These are phyloP conservation scores for Coemansia interrupta DNA, from an alignment of 192 early-diverging fungal species.

Conservation along the genomic window DNA sequence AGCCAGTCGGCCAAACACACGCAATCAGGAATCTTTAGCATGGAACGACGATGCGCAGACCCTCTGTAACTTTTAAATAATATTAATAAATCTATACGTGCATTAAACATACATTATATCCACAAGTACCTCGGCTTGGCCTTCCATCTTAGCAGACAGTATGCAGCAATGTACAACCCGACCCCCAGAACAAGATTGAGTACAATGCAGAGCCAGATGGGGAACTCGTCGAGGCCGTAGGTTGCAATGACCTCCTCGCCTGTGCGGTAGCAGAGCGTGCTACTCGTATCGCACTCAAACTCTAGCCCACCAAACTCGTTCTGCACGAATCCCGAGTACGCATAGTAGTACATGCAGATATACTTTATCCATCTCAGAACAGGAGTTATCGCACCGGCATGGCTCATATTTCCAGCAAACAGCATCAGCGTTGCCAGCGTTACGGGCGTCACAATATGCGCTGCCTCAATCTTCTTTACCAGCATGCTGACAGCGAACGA, in stretches of 20 bases:
- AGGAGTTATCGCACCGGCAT: slow-evolving; percentile 34
- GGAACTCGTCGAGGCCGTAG: slow-evolving; percentile 25
- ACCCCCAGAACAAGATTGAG: slow-evolving; percentile 22
- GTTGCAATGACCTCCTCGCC: slow-evolving; percentile 29
- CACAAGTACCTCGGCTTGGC: slow-evolving; percentile 43
- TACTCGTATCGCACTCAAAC: slow-evolving; percentile 16
- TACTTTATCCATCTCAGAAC: slow-evolving; percentile 51
- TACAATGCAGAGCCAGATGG: slow-evolving; percentile 23
- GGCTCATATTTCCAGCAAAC: slow-evolving; percentile 44
- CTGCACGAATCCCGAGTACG: slow-evolving; percentile 31
- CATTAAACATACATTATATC: slow-evolving; percentile 14
- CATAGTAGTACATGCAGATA: slow-evolving; percentile 30
- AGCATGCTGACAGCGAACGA: slow-evolving; percentile 33
- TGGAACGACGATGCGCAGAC: neutral
- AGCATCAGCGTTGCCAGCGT: slow-evolving; percentile 28
- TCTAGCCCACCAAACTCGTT: slow-evolving; percentile 44
- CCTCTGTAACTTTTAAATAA: neutral
- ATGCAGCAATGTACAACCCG: slow-evolving; percentile 22
- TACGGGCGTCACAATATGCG: slow-evolving; percentile 34
- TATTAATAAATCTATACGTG: neutral
- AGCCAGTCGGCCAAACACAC: neutral
- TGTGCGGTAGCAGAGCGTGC: slow-evolving; percentile 15
- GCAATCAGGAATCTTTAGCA: neutral
- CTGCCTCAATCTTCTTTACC: slow-evolving; percentile 25
- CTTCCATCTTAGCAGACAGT: slow-evolving; percentile 30